Conservation (phyloP, 1,284 basidiomycete genomes). For the Baeospora myosura region DNA sequence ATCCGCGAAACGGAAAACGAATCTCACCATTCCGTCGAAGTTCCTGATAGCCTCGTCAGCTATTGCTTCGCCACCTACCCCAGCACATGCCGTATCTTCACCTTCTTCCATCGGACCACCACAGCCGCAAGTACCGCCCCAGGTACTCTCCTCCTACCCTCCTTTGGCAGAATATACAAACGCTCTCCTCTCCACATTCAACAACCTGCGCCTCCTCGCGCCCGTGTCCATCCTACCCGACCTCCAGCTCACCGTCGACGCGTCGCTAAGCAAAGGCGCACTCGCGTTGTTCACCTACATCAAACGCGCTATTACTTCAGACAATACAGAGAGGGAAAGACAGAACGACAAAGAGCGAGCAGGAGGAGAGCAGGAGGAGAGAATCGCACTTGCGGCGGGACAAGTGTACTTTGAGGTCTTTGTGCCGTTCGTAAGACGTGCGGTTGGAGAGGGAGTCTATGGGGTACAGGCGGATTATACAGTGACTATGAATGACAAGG, state of each 20-base stretch:
- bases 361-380: constrained; percentile 30
- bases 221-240: constrained; percentile 48
- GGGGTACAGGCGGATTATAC: constrained; percentile 25
- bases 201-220: constrained; percentile 76
- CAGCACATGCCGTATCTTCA: constrained; percentile 23
- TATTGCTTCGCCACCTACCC: constrained; percentile 23
- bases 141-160: constrained; percentile 65
- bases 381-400: constrained; percentile 45
- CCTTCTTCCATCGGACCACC: constrained; percentile 19
- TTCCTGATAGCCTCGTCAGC: constrained; percentile 41
- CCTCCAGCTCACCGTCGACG: constrained; percentile 43
- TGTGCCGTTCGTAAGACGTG: constrained; percentile 62
- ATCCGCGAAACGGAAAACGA: constrained; percentile 2
- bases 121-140: constrained; percentile 55
- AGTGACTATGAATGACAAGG: background rate
- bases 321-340: constrained; percentile 14
- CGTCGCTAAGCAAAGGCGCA: constrained; percentile 39
- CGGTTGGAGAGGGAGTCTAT: constrained; percentile 70
- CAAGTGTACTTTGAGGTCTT: constrained; percentile 53
- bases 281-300: constrained; percentile 40
- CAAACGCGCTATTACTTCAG: constrained; percentile 19
- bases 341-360: constrained; percentile 17
- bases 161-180: constrained; percentile 76
- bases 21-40: constrained; percentile 30
- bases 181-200: constrained; percentile 66